phyloP scores from a whole-genome alignment of 1,284 basidiomycete species.

The Tilletiopsis washingtonensis region DNA sequence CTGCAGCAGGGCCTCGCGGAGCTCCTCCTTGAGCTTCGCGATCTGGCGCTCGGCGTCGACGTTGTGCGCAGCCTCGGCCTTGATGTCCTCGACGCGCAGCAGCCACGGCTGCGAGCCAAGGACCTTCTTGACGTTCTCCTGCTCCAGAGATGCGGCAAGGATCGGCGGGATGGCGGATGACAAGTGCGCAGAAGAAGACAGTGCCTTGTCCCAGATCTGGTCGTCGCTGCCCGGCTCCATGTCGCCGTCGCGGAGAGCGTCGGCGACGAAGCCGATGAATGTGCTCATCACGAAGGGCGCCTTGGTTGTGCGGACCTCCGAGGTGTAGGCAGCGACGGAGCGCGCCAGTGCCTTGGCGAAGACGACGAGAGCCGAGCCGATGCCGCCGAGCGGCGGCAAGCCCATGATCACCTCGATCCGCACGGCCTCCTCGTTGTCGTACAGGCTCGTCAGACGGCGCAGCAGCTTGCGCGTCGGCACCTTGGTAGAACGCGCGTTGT shows the following conservation, averaged over 20 bases:
- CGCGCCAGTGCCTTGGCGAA: slow-evolving; percentile 26
- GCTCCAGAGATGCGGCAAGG: slow-evolving; percentile 27
- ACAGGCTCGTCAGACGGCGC: slow-evolving; percentile 31
- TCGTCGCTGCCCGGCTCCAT: slow-evolving; percentile 15
- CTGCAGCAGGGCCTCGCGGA: slow-evolving; percentile 73
- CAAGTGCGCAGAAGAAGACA: slow-evolving; percentile 18
- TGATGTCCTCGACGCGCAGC: slow-evolving; percentile 75
- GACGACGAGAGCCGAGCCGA: slow-evolving; percentile 31
- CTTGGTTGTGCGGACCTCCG: slow-evolving; percentile 23
- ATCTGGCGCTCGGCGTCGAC: slow-evolving; percentile 66
- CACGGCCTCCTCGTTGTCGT: slow-evolving; percentile 35
- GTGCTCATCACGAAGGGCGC: slow-evolving; percentile 16
- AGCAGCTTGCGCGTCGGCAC: slow-evolving; percentile 39
- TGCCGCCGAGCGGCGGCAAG: slow-evolving; percentile 31
- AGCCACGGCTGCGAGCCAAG: slow-evolving; percentile 63
- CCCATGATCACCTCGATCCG: slow-evolving; percentile 27
- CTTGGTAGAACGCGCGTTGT: slow-evolving; percentile 29
- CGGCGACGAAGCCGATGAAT: slow-evolving; percentile 15
- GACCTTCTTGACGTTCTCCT: slow-evolving; percentile 38
- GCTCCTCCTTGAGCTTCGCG: slow-evolving; percentile 74
- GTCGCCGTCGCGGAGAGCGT: slow-evolving; percentile 26
- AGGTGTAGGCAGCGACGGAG: slow-evolving; percentile 16
- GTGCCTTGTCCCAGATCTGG: slow-evolving; percentile 17
- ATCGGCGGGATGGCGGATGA: slow-evolving; percentile 24
- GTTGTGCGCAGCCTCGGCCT: slow-evolving; percentile 72